A percentile compares a stretch with the other conserved stretches of the same genome.
Evolutionary conservation across 306 rosid species (phyloP).

Genomic region (Citrullus amarus): DNA sequence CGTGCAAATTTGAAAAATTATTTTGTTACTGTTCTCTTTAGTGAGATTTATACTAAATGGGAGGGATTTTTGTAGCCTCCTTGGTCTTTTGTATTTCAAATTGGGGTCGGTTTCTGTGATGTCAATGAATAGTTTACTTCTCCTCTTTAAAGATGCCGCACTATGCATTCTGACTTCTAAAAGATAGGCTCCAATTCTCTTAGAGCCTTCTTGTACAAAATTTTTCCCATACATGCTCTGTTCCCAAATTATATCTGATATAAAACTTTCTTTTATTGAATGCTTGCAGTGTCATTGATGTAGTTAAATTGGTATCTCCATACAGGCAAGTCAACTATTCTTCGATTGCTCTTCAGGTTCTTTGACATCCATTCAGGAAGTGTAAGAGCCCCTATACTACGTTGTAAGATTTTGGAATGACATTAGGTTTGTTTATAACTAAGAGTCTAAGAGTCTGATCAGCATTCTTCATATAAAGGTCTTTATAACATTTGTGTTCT

Average conservation of each 20-base stretch:
- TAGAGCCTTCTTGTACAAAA: not conserved
- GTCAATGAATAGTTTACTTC: not conserved
- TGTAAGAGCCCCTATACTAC: slow-evolving; percentile 49
- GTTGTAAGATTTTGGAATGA: slow-evolving; percentile 8
- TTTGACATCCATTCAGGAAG: slow-evolving; percentile 78
- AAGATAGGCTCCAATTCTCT: not conserved
- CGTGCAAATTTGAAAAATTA: not conserved
- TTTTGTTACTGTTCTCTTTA: not conserved
- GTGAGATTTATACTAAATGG: not conserved
- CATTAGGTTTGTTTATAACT: not conserved
- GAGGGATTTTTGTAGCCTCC: not conserved
- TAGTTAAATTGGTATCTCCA: slow-evolving; percentile 22
- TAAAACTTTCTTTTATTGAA: not conserved
- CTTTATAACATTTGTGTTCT: not conserved
- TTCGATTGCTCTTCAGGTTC: slow-evolving; percentile 90
- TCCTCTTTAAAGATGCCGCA: not conserved
- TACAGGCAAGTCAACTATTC: slow-evolving; percentile 96
- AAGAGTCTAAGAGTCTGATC: not conserved
- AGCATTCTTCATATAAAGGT: not conserved
- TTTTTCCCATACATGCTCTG: not conserved
- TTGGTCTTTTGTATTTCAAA: not conserved
- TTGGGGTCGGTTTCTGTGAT: not conserved
- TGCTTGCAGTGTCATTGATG: slow-evolving; percentile 14
- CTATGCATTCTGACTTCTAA: not conserved
- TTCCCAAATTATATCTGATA: slow-evolving; percentile 8